Evolutionary conservation across 371 early-diverging fungal genomes (phyloP).

Genomic region (Mortierella sp.): DNA sequence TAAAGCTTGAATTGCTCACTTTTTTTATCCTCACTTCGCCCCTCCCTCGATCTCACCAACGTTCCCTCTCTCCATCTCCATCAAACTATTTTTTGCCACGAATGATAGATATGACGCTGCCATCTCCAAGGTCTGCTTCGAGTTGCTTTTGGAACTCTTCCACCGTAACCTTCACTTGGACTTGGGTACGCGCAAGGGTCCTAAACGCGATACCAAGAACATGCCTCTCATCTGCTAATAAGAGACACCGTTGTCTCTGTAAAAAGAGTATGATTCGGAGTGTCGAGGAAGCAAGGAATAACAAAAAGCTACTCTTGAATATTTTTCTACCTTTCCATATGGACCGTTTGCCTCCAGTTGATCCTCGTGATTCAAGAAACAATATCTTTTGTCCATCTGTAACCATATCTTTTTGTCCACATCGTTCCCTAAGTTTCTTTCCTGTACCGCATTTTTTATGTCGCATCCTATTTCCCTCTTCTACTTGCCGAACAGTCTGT

Average conservation of each 20-base stretch:
- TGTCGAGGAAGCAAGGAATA: too few species aligned
- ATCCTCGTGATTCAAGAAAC: too few species aligned
- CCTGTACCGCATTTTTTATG: too few species aligned
- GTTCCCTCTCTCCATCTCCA: background rate
- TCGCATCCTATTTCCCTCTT: too few species aligned
- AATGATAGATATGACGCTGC: constrained; percentile 66
- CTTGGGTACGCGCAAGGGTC: constrained; percentile 48
- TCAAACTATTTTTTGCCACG: background rate
- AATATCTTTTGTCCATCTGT: too few species aligned
- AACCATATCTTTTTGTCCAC: too few species aligned
- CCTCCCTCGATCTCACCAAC: background rate
- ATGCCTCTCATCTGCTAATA: constrained; percentile 42
- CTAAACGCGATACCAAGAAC: constrained; percentile 32
- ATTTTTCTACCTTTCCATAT: too few species aligned
- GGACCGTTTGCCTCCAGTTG: too few species aligned
- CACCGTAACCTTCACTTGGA: constrained; percentile 61
- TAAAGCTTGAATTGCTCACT: background rate
- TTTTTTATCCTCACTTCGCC: background rate
- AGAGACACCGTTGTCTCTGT: background rate
- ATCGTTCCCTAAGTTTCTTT: too few species aligned
- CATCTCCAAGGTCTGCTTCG: constrained; percentile 64
- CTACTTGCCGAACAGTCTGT: too few species aligned
- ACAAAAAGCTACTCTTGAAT: too few species aligned
- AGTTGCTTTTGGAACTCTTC: constrained; percentile 66
- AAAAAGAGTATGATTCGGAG: too few species aligned